Evolutionary conservation across 495 filamentous ascomycete species (phyloP).

Genomic region (Daldinia childiae): DNA sequence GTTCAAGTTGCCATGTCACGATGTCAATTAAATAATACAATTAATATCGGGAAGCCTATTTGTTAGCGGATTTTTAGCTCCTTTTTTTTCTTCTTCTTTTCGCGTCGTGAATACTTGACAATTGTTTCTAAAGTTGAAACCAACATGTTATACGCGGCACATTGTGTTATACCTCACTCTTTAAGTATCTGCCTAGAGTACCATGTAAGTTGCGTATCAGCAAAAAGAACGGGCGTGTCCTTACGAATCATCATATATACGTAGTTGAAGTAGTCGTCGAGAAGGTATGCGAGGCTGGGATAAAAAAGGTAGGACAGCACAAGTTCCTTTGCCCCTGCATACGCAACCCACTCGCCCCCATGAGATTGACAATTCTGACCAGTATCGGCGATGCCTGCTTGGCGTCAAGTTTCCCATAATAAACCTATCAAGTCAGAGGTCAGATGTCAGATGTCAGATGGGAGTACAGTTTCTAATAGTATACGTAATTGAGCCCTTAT

Average conservation of each 20-base stretch:
- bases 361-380: conserved; percentile 38
- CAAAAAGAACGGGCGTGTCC: background rate
- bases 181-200: background rate
- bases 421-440: conserved; percentile 6
- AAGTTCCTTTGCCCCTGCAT: conserved; percentile 43
- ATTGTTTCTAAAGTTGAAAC: background rate
- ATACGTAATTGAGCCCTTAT: conserved; percentile 31
- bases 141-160: background rate
- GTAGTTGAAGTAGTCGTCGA: background rate
- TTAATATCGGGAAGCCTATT: conserved; percentile 6
- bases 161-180: background rate
- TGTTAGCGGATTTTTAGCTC: background rate
- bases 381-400: conserved; percentile 48
- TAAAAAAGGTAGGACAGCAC: conserved; percentile 19
- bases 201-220: background rate
- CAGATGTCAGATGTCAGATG: conserved; percentile 5
- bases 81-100: too few species aligned
- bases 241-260: background rate
- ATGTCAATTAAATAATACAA: conserved; percentile 24
- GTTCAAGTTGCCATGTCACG: conserved; percentile 22
- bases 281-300: conserved; percentile 6
- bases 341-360: conserved; percentile 46
- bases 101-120: background rate
- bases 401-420: conserved; percentile 34
- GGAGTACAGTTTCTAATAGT: conserved; percentile 9